Percentiles rank a stretch among this genome's conserved stretches.
Conservation (phyloP, 768 basidiomycete genomes). For the Lactarius pseudohatsudake region DNA sequence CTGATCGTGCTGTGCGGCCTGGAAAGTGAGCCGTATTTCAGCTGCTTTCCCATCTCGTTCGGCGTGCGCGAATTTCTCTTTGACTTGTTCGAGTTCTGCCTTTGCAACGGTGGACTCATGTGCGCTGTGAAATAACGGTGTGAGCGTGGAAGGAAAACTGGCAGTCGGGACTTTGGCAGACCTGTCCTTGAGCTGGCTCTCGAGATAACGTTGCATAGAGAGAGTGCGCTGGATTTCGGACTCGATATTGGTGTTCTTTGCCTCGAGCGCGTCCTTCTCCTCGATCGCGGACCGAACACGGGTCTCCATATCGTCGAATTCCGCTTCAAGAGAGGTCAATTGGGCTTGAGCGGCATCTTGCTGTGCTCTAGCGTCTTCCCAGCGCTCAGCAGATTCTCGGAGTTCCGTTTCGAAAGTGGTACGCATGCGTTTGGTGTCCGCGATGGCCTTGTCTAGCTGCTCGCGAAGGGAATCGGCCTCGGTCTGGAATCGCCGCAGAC, state of each 20-base stretch:
- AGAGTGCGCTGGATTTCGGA: conserved; percentile 65
- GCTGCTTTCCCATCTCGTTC: conserved; percentile 54
- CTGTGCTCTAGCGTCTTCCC: conserved; percentile 10
- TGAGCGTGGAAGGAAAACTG: conserved; percentile 6
- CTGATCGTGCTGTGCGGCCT: conserved; percentile 65
- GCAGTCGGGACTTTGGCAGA: conserved; percentile 33
- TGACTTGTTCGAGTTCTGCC: conserved; percentile 27
- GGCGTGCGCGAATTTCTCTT: conserved; percentile 41
- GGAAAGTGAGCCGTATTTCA: conserved; percentile 65
- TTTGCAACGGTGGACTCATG: conserved; percentile 41
- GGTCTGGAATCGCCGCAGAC: conserved; percentile 21
- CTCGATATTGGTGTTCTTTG: conserved; percentile 55
- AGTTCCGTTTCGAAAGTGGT: conserved; percentile 30
- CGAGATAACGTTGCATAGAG: conserved; percentile 60
- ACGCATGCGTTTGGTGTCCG: conserved; percentile 10
- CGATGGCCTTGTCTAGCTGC: conserved; percentile 23
- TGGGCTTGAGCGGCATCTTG: conserved; percentile 29
- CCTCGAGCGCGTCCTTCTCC: conserved; percentile 54
- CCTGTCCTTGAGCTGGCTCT: conserved; percentile 65
- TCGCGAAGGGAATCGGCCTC: conserved; percentile 19
- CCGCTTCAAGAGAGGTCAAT: conserved; percentile 39
- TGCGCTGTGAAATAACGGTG: conserved; percentile 44
- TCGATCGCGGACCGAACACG: conserved; percentile 43
- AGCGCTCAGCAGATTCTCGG: conserved; percentile 14
- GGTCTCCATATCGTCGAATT: conserved; percentile 43